phyloP scores from a whole-genome alignment of 1,284 basidiomycete genomes.

The Apiotrichum gracile region DNA sequence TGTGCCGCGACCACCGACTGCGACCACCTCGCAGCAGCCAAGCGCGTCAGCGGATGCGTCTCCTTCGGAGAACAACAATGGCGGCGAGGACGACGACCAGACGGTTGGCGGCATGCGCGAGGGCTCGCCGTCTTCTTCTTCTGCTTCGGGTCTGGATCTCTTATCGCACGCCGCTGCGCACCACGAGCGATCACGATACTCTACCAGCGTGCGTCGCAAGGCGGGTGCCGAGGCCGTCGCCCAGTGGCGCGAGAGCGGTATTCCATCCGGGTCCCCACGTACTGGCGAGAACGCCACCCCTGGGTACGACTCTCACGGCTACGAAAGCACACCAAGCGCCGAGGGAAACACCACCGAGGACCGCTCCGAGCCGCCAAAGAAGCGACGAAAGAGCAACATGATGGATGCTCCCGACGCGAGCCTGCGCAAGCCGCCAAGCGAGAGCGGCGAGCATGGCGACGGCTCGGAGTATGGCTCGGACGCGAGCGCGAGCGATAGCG shows the following conservation, averaged over 20 bases:
- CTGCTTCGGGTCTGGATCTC: constrained; percentile 36
- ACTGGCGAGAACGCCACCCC: not conserved
- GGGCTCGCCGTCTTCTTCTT: constrained; percentile 34
- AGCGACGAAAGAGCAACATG: constrained; percentile 35
- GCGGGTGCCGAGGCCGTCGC: constrained; percentile 41
- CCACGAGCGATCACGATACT: constrained; percentile 12
- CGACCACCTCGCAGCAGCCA: not conserved
- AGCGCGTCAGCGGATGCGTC: constrained; percentile 20
- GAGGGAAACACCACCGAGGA: constrained; percentile 7
- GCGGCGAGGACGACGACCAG: constrained; percentile 40
- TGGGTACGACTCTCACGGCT: constrained; percentile 12
- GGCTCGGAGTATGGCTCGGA: constrained; percentile 16
- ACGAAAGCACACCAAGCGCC: constrained; percentile 15
- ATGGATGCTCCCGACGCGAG: constrained; percentile 9
- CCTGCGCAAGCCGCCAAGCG: not conserved
- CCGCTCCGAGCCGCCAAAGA: constrained; percentile 24
- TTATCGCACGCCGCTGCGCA: constrained; percentile 31
- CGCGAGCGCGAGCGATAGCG: constrained; percentile 20
- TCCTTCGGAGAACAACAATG: constrained; percentile 38
- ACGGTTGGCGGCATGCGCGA: constrained; percentile 36
- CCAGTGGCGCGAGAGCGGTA: constrained; percentile 40
- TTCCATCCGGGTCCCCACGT: constrained; percentile 22
- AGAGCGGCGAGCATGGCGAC: not conserved
- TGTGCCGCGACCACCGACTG: not conserved
- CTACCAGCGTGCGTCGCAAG: constrained; percentile 34